phyloP scores from a whole-genome alignment of 371 early-diverging fungal genomes.

The Mortierella sp. region DNA sequence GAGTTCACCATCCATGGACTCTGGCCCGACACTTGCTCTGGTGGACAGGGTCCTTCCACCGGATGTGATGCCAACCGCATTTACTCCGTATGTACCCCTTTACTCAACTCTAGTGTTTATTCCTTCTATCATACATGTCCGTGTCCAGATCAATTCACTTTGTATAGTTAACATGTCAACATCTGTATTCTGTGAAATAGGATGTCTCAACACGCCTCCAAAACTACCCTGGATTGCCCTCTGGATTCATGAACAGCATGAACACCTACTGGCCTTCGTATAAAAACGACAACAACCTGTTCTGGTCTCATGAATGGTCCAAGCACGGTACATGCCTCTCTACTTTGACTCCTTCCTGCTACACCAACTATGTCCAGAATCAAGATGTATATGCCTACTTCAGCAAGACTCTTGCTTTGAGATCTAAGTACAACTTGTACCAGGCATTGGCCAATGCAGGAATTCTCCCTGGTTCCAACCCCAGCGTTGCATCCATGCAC shows the following conservation, averaged over 20 bases:
- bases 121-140: neutral
- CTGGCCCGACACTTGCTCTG: conserved; percentile 84
- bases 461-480: conserved; percentile 75
- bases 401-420: conserved; percentile 62
- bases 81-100: conserved; percentile 53
- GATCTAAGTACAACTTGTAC: conserved; percentile 71
- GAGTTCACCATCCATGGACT: conserved; percentile 81
- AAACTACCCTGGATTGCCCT: conserved; percentile 31
- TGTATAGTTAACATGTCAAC: neutral
- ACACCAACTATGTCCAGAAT: conserved; percentile 51
- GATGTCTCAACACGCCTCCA: conserved; percentile 40
- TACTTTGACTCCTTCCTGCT: conserved; percentile 74
- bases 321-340: conserved; percentile 88
- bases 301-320: conserved; percentile 80
- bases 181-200: too few species aligned
- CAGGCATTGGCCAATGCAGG: conserved; percentile 63
- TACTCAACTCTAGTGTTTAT: neutral
- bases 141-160: neutral
- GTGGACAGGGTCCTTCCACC: conserved; percentile 62
- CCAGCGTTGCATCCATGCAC: conserved; percentile 62
- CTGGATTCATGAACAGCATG: conserved; percentile 66
- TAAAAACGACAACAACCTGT: conserved; percentile 63
- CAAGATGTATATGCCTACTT: conserved; percentile 75
- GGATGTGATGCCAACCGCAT: conserved; percentile 76
- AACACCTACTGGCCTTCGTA: conserved; percentile 82